These are phyloP conservation scores for Penicillium aurantiogriseum DNA, from an alignment of 2,329 filamentous ascomycete genomes.

Conservation along the genomic window DNA sequence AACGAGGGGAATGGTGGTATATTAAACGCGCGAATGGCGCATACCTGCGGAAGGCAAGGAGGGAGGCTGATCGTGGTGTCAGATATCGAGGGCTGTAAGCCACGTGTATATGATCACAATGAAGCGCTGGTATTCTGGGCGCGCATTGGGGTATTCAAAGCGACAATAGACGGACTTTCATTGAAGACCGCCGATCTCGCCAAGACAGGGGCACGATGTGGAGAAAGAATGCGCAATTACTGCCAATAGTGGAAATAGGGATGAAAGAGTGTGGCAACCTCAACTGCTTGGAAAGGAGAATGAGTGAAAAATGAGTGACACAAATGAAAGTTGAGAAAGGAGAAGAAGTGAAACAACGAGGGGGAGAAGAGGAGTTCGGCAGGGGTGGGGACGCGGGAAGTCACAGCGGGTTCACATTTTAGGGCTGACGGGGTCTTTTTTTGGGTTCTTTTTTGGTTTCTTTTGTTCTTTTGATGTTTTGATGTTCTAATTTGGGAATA, in stretches of 20 bases:
- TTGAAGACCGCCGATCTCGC: constrained; percentile 15
- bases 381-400: constrained; percentile 6
- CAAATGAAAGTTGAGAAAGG: constrained; percentile 6
- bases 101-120: constrained; percentile 5
- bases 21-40: constrained; percentile 21
- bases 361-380: background rate
- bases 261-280: constrained; percentile 9
- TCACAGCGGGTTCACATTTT: background rate
- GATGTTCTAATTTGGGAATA: background rate
- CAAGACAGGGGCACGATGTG: constrained; percentile 22
- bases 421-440: constrained; percentile 3
- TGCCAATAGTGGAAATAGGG: background rate
- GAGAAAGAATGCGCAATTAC: constrained; percentile 19
- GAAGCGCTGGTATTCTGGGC: constrained; percentile 11
- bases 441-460: background rate
- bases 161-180: constrained; percentile 7
- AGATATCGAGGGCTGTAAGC: constrained; percentile 1
- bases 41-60: constrained; percentile 18
- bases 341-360: constrained; percentile 17
- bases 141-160: constrained; percentile 10
- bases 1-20: constrained; percentile 11
- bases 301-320: constrained; percentile 5
- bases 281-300: background rate
- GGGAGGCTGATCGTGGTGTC: background rate
- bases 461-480: background rate